phyloP scores from a whole-genome alignment of 2,329 filamentous ascomycete genomes.

The Aspergillus melleus region DNA sequence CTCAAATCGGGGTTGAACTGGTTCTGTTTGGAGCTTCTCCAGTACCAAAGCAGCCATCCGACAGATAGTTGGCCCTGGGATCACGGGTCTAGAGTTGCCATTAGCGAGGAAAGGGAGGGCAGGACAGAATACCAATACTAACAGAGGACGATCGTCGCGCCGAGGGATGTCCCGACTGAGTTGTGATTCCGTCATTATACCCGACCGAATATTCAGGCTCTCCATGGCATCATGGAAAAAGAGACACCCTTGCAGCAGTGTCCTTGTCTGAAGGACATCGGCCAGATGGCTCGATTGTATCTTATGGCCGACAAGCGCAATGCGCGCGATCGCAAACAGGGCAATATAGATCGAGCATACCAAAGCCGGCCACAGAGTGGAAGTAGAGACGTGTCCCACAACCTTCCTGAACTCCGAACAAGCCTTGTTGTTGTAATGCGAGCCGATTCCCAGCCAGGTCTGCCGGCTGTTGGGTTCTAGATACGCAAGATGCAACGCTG shows the following conservation, averaged over 20 bases:
- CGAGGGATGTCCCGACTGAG: background rate
- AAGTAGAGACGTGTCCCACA: background rate
- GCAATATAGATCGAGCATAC: background rate
- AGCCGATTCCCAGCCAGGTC: background rate
- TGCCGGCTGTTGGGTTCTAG: background rate
- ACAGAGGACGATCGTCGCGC: background rate
- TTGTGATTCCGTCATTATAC: background rate
- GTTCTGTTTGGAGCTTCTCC: background rate
- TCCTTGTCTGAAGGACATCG: background rate
- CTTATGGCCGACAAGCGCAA: background rate
- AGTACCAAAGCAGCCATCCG: background rate
- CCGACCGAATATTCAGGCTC: background rate
- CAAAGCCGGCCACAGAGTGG: background rate
- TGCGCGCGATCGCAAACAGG: background rate
- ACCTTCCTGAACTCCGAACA: background rate
- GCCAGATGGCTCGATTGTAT: background rate
- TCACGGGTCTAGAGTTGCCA: background rate
- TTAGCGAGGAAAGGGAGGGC: background rate
- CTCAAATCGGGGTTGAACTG: background rate
- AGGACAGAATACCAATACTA: background rate
- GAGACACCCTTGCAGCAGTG: background rate
- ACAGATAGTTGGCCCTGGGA: background rate
- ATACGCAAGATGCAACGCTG: background rate
- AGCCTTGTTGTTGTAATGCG: background rate
- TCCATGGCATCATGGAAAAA: background rate